These are phyloP conservation scores for Globisporangium iwayamae DNA, from an alignment of 352 stramenopile species.

Conservation along the genomic window DNA sequence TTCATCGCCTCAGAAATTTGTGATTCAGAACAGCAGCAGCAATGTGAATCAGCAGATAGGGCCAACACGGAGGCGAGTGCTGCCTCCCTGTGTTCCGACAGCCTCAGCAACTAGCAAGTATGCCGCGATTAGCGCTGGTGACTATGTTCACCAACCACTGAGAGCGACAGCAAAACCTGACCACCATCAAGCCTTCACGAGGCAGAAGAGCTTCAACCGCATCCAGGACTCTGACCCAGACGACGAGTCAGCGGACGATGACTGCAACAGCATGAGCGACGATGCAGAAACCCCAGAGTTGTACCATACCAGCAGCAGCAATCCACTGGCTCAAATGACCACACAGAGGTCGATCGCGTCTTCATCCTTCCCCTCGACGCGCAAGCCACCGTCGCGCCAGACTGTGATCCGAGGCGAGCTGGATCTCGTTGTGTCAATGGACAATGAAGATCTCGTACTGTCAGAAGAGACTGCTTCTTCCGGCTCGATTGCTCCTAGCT, in stretches of 20 bases:
- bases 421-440: neutral
- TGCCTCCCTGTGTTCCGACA: conserved; percentile 10
- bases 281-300: neutral
- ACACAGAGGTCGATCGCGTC: neutral
- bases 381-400: conserved; percentile 22
- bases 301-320: neutral
- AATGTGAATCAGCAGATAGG: neutral
- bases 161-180: neutral
- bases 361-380: neutral
- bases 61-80: conserved; percentile 3
- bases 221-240: conserved; percentile 8
- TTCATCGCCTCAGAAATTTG: conserved; percentile 7
- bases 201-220: conserved; percentile 11
- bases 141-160: no score
- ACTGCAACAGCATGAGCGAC: neutral
- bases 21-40: neutral
- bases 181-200: neutral
- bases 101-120: conserved; percentile 4
- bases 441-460: neutral
- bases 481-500: neutral
- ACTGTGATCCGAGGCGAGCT: conserved; percentile 35
- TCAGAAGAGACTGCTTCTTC: neutral
- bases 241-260: neutral
- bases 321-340: neutral
- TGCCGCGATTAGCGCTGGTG: no score